Conservation (phyloP, 2,329 filamentous ascomycete genomes). For the Exophiala viscosa region DNA sequence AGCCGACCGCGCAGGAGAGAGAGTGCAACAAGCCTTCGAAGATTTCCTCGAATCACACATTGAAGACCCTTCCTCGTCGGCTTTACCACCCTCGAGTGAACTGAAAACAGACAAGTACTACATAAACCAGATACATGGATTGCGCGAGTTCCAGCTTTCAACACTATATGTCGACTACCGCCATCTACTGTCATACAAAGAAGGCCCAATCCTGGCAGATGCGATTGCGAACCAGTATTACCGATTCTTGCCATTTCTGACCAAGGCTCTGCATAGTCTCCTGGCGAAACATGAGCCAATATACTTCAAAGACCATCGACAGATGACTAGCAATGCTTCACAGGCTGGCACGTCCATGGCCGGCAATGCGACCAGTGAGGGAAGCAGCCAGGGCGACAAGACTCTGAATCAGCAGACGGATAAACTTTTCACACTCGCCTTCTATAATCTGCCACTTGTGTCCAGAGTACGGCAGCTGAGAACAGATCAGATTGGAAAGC, state of each 20-base stretch:
- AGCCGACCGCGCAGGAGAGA: slow-evolving; percentile 59
- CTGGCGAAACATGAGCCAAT: slow-evolving; percentile 91
- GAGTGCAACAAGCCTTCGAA: slow-evolving; percentile 60
- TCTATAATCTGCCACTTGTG: slow-evolving; percentile 87
- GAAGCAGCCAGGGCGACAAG: slow-evolving; percentile 62
- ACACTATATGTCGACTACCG: slow-evolving; percentile 67
- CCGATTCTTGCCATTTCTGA: slow-evolving; percentile 88
- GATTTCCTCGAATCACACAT: slow-evolving; percentile 59
- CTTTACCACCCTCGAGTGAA: slow-evolving; percentile 51
- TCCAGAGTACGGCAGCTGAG: slow-evolving; percentile 81
- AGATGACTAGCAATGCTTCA: slow-evolving; percentile 71
- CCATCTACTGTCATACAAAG: slow-evolving; percentile 75
- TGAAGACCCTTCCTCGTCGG: slow-evolving; percentile 56
- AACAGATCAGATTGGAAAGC: slow-evolving; percentile 83
- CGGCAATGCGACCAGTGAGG: slow-evolving; percentile 57
- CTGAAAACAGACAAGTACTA: slow-evolving; percentile 62
- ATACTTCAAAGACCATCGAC: slow-evolving; percentile 90
- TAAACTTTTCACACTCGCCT: slow-evolving; percentile 88
- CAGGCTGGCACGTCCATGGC: slow-evolving; percentile 63
- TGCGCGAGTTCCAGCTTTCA: slow-evolving; percentile 59
- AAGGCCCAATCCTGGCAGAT: slow-evolving; percentile 62
- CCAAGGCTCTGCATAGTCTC: slow-evolving; percentile 81
- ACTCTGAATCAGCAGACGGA: slow-evolving; percentile 93
- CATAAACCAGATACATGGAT: slow-evolving; percentile 62
- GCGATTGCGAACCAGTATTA: slow-evolving; percentile 91